Evolutionary conservation across 1,284 basidiomycete genomes (phyloP).

Genomic region (Sporisorium iseilematis-ciliati): DNA sequence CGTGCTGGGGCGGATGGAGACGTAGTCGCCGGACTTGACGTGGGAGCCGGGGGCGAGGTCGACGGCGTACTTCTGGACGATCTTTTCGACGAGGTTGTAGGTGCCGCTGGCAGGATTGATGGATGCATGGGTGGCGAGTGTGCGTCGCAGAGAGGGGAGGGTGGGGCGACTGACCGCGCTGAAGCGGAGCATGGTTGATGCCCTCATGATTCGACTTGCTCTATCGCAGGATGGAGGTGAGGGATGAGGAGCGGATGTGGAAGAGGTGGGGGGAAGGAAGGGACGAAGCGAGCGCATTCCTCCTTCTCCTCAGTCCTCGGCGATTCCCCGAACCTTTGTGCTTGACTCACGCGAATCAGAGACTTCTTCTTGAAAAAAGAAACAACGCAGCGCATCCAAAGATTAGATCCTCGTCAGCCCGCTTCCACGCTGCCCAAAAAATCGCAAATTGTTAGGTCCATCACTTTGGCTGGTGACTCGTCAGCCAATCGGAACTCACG

Average conservation of each 20-base stretch:
- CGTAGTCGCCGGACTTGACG: constrained; percentile 96
- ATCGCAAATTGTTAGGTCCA: constrained; percentile 2
- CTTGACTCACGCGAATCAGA: not conserved
- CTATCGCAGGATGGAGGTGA: not conserved
- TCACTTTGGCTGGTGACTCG: constrained; percentile 15
- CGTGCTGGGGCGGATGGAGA: constrained; percentile 96
- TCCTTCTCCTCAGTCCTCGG: constrained; percentile 17
- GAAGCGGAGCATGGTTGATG: constrained; percentile 41
- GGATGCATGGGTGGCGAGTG: constrained; percentile 43
- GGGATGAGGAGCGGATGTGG: not conserved
- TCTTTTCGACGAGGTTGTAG: constrained; percentile 85
- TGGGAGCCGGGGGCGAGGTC: constrained; percentile 76
- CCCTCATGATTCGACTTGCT: constrained; percentile 30
- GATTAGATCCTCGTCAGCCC: constrained; percentile 16
- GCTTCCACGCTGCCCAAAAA: constrained; percentile 2
- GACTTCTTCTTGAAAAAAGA: constrained; percentile 7
- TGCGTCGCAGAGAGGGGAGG: constrained; percentile 19
- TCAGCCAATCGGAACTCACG: constrained; percentile 35
- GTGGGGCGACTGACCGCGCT: constrained; percentile 20
- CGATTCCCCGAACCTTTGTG: constrained; percentile 23
- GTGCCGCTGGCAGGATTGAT: constrained; percentile 37
- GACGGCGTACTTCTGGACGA: constrained; percentile 96
- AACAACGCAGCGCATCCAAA: not conserved
- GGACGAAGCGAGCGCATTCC: not conserved
- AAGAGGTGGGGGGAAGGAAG: not conserved